Conservation (phyloP, 2,329 filamentous ascomycete genomes). For the Fusarium euwallaceae region DNA sequence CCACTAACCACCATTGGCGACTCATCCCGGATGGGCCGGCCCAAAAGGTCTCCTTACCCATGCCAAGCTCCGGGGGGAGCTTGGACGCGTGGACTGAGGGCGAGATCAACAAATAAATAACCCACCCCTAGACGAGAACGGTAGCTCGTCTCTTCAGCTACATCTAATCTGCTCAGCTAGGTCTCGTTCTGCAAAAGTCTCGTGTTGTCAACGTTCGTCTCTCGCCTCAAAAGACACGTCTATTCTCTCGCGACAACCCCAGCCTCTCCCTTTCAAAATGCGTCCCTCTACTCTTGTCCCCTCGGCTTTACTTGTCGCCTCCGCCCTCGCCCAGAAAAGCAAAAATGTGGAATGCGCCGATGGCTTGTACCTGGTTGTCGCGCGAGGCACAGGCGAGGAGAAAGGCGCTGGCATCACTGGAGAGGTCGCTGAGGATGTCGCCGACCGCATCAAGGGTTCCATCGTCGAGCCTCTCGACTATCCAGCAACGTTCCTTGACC, state of each 20-base stretch:
- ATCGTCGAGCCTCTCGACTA: constrained; percentile 54
- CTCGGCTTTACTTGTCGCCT: constrained; percentile 43
- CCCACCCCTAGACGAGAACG: neutral
- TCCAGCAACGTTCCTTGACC: constrained; percentile 52
- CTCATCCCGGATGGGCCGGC: constrained; percentile 14
- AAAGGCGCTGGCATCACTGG: constrained; percentile 53
- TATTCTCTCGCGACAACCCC: neutral
- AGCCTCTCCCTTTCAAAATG: constrained; percentile 26
- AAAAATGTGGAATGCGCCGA: constrained; percentile 47
- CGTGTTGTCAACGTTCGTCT: neutral
- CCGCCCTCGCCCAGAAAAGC: constrained; percentile 38
- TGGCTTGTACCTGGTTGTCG: constrained; percentile 57
- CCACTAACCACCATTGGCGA: constrained; percentile 35
- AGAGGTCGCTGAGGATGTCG: constrained; percentile 50
- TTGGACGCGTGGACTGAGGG: neutral
- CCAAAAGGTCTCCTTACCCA: constrained; percentile 16
- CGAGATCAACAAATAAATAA: constrained; percentile 20
- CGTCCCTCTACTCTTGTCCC: constrained; percentile 35
- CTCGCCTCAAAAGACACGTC: neutral
- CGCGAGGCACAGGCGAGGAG: constrained; percentile 55
- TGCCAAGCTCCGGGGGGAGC: constrained; percentile 17
- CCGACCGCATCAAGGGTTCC: constrained; percentile 51
- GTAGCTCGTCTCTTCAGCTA: constrained; percentile 4
- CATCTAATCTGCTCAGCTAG: neutral
- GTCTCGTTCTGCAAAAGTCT: neutral